Conservation (phyloP, 2,329 filamentous ascomycete species). For the Colletotrichum phormii region DNA sequence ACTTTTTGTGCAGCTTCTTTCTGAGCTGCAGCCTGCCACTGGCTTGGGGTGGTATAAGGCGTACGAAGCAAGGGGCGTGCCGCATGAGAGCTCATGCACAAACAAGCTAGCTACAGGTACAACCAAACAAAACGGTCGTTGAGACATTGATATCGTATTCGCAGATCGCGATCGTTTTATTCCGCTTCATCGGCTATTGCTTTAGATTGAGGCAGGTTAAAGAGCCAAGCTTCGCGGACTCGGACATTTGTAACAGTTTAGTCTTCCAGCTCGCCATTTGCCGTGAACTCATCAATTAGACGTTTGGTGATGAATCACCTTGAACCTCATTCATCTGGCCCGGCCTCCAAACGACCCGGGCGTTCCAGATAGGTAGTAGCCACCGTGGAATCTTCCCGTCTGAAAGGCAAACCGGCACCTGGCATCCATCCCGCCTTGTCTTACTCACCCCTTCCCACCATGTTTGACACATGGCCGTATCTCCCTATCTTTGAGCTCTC, state of each 20-base stretch:
- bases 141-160: slow-evolving; percentile 13
- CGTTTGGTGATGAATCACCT: slow-evolving; percentile 2
- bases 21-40: background rate
- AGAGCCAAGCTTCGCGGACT: background rate
- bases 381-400: background rate
- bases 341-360: background rate
- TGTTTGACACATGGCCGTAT: background rate
- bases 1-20: background rate
- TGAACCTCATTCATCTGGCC: background rate
- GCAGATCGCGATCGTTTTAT: slow-evolving; percentile 2
- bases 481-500: too few relatives aligned
- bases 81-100: background rate
- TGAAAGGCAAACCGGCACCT: too few relatives aligned
- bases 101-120: slow-evolving; percentile 3
- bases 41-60: background rate
- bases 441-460: background rate
- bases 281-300: background rate
- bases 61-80: slow-evolving; percentile 11
- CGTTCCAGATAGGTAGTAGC: background rate
- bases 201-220: background rate
- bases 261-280: background rate
- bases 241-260: background rate
- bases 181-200: background rate
- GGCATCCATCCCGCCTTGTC: background rate
- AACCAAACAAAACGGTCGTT: background rate